phyloP scores from a whole-genome alignment of 179 eudicot species.

The Heliamphora ciliata region DNA sequence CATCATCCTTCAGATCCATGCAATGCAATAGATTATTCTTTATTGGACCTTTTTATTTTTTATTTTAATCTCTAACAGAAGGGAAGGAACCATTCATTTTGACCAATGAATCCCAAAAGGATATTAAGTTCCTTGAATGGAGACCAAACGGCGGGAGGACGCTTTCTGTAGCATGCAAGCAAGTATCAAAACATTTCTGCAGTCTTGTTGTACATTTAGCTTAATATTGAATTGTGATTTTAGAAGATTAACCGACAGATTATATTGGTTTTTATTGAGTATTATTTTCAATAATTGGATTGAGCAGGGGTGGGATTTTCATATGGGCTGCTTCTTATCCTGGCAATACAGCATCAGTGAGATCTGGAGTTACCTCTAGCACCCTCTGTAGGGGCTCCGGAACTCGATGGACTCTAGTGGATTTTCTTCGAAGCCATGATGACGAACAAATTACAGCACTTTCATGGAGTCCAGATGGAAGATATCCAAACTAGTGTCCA shows the following conservation, averaged over 20 bases:
- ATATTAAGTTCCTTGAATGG: constrained; percentile 78
- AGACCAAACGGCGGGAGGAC: constrained; percentile 95
- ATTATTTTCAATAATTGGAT: constrained; percentile 13
- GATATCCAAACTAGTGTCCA: constrained; percentile 56
- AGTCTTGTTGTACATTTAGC: neutral
- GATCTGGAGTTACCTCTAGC: constrained; percentile 74
- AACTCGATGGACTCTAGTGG: constrained; percentile 80
- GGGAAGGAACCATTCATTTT: constrained; percentile 70
- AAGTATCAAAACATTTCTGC: constrained; percentile 27
- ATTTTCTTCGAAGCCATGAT: constrained; percentile 66
- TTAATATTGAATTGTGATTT: neutral
- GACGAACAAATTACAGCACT: constrained; percentile 78
- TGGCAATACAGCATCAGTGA: constrained; percentile 80
- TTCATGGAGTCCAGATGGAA: constrained; percentile 99
- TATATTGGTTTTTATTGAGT: neutral
- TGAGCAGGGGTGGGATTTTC: constrained; percentile 85
- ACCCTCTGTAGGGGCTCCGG: constrained; percentile 72
- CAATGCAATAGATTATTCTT: neutral
- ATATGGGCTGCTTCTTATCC: constrained; percentile 94
- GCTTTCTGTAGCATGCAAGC: constrained; percentile 95
- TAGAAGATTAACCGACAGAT: neutral
- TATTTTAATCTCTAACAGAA: constrained; percentile 31
- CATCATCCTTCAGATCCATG: neutral
- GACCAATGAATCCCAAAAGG: constrained; percentile 69
- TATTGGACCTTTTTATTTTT: neutral